These are phyloP conservation scores for Dactylellina parvicollis DNA, from an alignment of 2,329 filamentous ascomycete species.

Conservation along the genomic window DNA sequence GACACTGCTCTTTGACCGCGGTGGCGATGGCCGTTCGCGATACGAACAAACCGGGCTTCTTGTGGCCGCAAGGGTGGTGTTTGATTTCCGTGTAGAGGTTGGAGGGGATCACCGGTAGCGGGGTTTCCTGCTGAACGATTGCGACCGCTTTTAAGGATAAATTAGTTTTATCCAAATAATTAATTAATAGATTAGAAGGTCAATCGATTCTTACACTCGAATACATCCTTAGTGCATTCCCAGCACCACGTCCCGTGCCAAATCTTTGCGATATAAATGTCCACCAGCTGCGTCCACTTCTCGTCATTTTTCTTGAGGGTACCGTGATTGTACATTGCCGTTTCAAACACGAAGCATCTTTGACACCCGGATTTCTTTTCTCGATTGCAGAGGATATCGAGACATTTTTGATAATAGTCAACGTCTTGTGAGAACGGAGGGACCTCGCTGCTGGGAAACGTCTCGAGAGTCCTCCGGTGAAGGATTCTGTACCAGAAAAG, in stretches of 20 bases:
- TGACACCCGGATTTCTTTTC: constrained; percentile 16
- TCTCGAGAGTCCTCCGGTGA: neutral
- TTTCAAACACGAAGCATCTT: constrained; percentile 22
- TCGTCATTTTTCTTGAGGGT: constrained; percentile 25
- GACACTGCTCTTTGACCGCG: constrained; percentile 24
- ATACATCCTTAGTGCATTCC: constrained; percentile 31
- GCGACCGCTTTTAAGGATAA: constrained; percentile 11
- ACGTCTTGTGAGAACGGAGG: neutral
- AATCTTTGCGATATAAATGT: constrained; percentile 30
- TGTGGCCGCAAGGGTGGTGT: constrained; percentile 12
- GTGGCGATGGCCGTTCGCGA: constrained; percentile 21
- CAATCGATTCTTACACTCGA: constrained; percentile 26
- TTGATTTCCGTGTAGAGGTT: constrained; percentile 24
- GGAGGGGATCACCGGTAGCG: constrained; percentile 16
- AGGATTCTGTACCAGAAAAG: constrained; percentile 39
- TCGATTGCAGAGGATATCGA: constrained; percentile 42
- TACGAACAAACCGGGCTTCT: constrained; percentile 36
- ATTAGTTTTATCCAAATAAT: too few relatives aligned
- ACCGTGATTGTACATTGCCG: constrained; percentile 6
- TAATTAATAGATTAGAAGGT: neutral
- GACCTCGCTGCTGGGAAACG: neutral
- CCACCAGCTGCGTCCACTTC: constrained; percentile 22
- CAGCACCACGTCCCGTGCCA: constrained; percentile 44
- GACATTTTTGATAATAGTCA: constrained; percentile 37
- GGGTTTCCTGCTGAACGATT: constrained; percentile 24